A percentile compares a stretch with the other conserved stretches of the same genome.
Conservation (phyloP, 495 filamentous ascomycete species). For the Trichocladium uniseriatum region DNA sequence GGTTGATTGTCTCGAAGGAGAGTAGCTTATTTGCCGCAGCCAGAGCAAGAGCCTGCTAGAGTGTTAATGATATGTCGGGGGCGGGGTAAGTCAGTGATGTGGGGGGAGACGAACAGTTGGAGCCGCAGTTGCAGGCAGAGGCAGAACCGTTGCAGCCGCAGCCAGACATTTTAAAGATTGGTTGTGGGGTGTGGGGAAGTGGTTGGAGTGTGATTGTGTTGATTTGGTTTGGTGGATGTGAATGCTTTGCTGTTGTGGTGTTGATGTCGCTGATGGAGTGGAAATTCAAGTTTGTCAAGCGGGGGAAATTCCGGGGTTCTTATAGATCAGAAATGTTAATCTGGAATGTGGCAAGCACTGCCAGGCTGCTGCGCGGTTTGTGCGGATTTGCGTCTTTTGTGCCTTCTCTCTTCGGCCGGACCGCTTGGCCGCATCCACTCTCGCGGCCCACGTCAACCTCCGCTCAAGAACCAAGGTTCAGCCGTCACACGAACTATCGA, state of each 20-base stretch:
- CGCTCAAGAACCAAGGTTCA: not conserved
- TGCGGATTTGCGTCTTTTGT: constrained; percentile 23
- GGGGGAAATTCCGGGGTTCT: constrained; percentile 6
- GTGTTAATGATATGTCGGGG: not conserved
- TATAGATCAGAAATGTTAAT: constrained; percentile 14
- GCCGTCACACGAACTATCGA: too few species aligned
- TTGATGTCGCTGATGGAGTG: constrained; percentile 4
- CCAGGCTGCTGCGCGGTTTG: constrained; percentile 28
- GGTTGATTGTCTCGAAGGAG: too few species aligned
- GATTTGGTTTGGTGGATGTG: not conserved
- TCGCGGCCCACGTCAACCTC: not conserved
- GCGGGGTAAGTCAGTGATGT: not conserved
- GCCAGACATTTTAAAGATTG: constrained; percentile 35
- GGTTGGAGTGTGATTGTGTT: constrained; percentile 7
- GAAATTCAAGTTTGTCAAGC: not conserved
- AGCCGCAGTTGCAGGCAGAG: constrained; percentile 31
- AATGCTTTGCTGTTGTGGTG: not conserved
- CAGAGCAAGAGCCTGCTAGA: constrained; percentile 33
- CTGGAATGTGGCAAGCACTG: not conserved
- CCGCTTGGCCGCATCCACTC: constrained; percentile 2
- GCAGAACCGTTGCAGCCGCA: constrained; percentile 38
- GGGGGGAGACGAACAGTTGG: constrained; percentile 29
- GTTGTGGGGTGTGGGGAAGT: constrained; percentile 10
- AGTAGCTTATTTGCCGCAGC: constrained; percentile 21
- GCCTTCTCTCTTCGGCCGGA: not conserved